Percentiles rank a stretch among this genome's conserved stretches.
Conservation (phyloP, 2,329 filamentous ascomycete species). For the Didymellaceae sp. region DNA sequence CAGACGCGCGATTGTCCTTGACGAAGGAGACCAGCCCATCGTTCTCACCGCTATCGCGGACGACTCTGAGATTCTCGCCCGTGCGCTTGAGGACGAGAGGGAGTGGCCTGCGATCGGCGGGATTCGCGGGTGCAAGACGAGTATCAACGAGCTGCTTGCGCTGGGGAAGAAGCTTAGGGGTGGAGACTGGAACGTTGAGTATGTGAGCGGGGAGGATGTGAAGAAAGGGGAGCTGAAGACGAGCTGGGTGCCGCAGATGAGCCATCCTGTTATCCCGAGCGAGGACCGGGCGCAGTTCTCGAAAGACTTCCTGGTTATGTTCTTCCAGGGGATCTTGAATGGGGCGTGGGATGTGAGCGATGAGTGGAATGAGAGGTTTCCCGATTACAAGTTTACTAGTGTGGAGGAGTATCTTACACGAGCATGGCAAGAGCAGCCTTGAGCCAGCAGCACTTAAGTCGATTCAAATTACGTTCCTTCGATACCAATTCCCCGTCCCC, state of each 20-base stretch:
- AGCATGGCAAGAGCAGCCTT: slow-evolving; percentile 51
- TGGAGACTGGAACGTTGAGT: slow-evolving; percentile 50
- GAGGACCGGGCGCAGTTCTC: slow-evolving; percentile 46
- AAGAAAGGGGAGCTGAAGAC: slow-evolving; percentile 50
- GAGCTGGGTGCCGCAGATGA: slow-evolving; percentile 50
- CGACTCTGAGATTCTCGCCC: slow-evolving; percentile 31
- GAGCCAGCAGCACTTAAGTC: background rate
- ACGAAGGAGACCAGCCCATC: slow-evolving; percentile 34
- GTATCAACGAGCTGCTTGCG: slow-evolving; percentile 35
- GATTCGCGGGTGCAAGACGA: slow-evolving; percentile 32
- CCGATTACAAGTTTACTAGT: slow-evolving; percentile 53
- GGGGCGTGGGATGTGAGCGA: slow-evolving; percentile 55
- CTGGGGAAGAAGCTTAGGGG: slow-evolving; percentile 40
- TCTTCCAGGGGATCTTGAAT: slow-evolving; percentile 50
- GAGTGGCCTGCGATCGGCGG: slow-evolving; percentile 40
- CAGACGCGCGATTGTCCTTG: slow-evolving; percentile 38
- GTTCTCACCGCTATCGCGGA: slow-evolving; percentile 38
- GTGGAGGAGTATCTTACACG: slow-evolving; percentile 53
- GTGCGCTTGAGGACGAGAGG: slow-evolving; percentile 32
- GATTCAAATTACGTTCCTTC: background rate
- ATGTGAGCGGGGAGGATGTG: slow-evolving; percentile 57
- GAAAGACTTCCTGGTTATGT: slow-evolving; percentile 51
- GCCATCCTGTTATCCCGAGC: slow-evolving; percentile 44
- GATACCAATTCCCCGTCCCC: background rate
- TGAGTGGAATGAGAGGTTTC: slow-evolving; percentile 56